Evolutionary conservation across 75 land plant genomes (phyloP).

Genomic region (Selaginella moellendorffii): DNA sequence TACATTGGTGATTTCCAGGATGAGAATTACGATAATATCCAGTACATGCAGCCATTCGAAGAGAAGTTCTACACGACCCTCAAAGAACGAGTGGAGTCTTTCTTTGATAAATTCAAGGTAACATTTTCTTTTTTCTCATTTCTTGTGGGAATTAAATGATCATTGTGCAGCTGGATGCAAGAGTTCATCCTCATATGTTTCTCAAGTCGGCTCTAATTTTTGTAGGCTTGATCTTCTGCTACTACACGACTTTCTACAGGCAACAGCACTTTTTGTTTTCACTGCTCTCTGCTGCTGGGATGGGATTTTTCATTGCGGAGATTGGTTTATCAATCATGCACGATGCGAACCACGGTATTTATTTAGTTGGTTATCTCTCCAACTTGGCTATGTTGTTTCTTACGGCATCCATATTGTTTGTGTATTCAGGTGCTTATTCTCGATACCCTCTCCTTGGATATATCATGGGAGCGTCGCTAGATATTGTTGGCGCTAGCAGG

Average conservation of each 20-base stretch:
- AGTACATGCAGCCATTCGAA: conserved; percentile 22
- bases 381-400: not conserved
- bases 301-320: conserved; percentile 37
- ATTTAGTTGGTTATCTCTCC: not conserved
- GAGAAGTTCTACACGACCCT: conserved; percentile 29
- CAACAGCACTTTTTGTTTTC: conserved; percentile 19
- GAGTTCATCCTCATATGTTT: conserved; percentile 36
- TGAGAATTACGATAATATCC: conserved; percentile 11
- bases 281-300: conserved; percentile 15
- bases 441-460: conserved; percentile 18
- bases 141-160: not conserved
- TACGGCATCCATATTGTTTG: not conserved
- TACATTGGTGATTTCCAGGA: conserved; percentile 32
- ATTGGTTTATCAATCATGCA: conserved; percentile 36
- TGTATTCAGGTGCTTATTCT: conserved; percentile 26
- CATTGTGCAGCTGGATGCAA: conserved; percentile 27
- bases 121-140: not conserved
- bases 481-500: conserved; percentile 42
- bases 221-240: conserved; percentile 22
- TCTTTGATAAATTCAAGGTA: conserved; percentile 27
- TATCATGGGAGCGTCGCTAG: conserved; percentile 32
- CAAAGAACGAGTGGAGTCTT: conserved; percentile 33
- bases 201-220: conserved; percentile 24
- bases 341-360: conserved; percentile 37
- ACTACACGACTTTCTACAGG: conserved; percentile 27